Base-by-base conservation (phyloP, 345 rosid genomes). In the Mallotus nudiflorus region DNA sequence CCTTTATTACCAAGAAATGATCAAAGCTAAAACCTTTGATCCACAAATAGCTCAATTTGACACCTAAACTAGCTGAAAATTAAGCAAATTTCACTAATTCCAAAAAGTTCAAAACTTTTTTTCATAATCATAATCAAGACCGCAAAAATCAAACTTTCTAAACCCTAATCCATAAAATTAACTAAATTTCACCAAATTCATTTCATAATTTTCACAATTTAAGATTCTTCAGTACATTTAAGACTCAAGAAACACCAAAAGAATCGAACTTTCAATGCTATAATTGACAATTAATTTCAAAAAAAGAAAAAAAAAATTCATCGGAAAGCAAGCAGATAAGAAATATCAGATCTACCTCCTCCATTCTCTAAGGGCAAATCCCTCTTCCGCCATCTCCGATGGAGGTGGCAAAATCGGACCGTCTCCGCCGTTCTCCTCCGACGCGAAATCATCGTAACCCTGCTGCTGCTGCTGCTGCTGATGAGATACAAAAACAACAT, bases 301-400 rank as follows among this genome's bases (percentile, higher is more conserved):
- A 28, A 46, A 46, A 10, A 44, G 22, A 10, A 46, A 27, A 27
- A 44, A 31, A 28, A 19, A 18, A 16, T 59, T 58, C 39, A 24
- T 19, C 75, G 54, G 51, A 31, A 57, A 24, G 40, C 67, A 40
- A 65, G 59, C 42, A n/a, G n/a, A 46, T 54, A 28, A 19, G 6
- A 4, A 51, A 20, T 46, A 45, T 56, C 46, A 68, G 63, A 85
- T 73, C 72, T 62, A 92, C 98, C 94, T 88, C 84, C 96, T 84
- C 98, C 96, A 92, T 68, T 92, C 94, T 70, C 84, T 78, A 31
- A 90, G 85, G 67, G 90, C 86, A 49, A 76, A 35, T 22, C 91
- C 93, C 61, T 86, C 91, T 71, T 86, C 93, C 0, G 81, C 76
- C 89, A 86, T 85, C 40, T 88, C 89, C 14, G 75, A 39, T 6